phyloP scores from a whole-genome alignment of 2,329 filamentous ascomycete genomes.

The Monilinia laxa region DNA sequence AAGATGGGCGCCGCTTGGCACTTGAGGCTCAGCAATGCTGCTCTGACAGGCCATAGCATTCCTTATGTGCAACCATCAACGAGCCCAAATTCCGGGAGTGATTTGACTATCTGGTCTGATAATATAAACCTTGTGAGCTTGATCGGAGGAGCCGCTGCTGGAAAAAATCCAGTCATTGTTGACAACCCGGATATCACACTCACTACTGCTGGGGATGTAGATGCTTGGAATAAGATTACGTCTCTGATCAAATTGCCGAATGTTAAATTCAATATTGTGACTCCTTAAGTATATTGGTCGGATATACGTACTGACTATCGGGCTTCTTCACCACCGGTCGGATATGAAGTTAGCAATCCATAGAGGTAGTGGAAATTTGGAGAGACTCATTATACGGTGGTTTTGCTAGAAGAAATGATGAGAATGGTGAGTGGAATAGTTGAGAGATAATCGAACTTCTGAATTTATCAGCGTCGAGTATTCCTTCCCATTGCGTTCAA shows the following conservation, averaged over 20 bases:
- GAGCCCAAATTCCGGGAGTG: background rate
- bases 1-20: background rate
- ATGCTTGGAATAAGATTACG: background rate
- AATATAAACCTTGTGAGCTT: background rate
- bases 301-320: background rate
- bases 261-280: conserved; percentile 1
- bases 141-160: background rate
- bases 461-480: no score
- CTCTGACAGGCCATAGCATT: background rate
- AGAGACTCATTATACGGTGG: no score
- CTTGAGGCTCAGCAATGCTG: conserved; percentile 1
- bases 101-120: conserved; percentile 2
- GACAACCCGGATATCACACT: background rate
- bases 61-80: background rate
- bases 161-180: background rate
- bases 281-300: background rate
- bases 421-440: no score
- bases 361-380: background rate
- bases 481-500: no score
- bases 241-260: background rate
- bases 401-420: background rate
- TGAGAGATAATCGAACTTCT: no score
- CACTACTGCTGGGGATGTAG: background rate
- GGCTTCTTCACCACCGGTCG: no score
- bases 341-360: background rate